Conservation (phyloP, 352 stramenopile genomes). For the Peronosclerospora sorghi region DNA sequence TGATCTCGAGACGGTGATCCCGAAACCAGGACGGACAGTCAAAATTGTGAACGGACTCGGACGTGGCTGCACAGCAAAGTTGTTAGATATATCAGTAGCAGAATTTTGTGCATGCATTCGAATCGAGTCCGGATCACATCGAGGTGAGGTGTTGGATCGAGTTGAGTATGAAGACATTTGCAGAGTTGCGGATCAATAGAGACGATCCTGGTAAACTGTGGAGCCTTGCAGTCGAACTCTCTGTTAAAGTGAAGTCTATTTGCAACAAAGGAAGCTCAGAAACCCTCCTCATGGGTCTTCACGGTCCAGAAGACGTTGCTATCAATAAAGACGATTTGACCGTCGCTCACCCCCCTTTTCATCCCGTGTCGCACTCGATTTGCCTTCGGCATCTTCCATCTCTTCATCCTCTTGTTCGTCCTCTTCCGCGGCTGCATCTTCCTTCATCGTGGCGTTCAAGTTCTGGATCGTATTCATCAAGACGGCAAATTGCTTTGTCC, state of each 20-base stretch:
- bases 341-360: constrained; percentile 8
- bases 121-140: constrained; percentile 46
- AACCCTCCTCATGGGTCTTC: no score
- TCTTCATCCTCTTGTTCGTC: constrained; percentile 61
- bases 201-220: no score
- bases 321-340: constrained; percentile 3
- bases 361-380: constrained; percentile 1
- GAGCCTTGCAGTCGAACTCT: no score
- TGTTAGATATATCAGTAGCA: constrained; percentile 63
- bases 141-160: constrained; percentile 46
- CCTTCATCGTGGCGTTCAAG: constrained; percentile 64
- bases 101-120: constrained; percentile 57
- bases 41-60: constrained; percentile 72
- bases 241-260: no score
- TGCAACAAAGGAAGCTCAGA: no score
- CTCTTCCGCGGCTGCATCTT: constrained; percentile 53
- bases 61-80: constrained; percentile 39
- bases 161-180: constrained; percentile 84
- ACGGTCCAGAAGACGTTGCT: no score
- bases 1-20: constrained; percentile 86
- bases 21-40: constrained; percentile 47
- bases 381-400: constrained; percentile 41
- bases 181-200: constrained; percentile 38
- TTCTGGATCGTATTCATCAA: constrained; percentile 81
- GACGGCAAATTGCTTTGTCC: constrained; percentile 71